Conservation (phyloP, 805 yeast species). For the Candida pseudofarinosa region DNA sequence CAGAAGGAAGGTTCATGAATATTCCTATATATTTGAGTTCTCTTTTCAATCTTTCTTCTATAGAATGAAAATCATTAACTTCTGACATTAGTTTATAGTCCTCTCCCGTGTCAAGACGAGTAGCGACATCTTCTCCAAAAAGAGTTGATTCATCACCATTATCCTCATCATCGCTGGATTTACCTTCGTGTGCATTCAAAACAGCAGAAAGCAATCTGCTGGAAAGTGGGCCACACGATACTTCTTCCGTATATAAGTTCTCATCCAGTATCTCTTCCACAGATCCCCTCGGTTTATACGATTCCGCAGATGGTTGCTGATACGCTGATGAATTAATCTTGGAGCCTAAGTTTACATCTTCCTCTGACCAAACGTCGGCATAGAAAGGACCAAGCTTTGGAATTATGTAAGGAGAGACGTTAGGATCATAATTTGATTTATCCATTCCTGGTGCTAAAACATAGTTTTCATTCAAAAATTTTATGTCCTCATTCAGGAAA, state of each 20-base stretch:
- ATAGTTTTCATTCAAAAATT: conserved; percentile 60
- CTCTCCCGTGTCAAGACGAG: conserved; percentile 29
- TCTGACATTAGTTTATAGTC: conserved; percentile 40
- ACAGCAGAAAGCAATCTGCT: conserved; percentile 81
- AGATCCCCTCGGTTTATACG: conserved; percentile 55
- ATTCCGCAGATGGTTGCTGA: conserved; percentile 39
- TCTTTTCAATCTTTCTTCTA: conserved; percentile 84
- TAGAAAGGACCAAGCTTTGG: conserved; percentile 86
- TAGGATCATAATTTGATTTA: conserved; percentile 54
- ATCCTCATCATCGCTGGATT: conserved; percentile 18
- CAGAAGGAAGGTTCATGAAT: conserved; percentile 54
- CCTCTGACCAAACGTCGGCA: conserved; percentile 81
- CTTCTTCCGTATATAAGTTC: conserved; percentile 61
- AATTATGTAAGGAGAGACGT: conserved; percentile 65
- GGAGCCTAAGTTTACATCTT: conserved; percentile 51
- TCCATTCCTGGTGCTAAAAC: conserved; percentile 52
- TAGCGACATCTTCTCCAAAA: conserved; percentile 31
- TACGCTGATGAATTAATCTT: conserved; percentile 46
- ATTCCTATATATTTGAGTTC: conserved; percentile 91
- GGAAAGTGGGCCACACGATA: conserved; percentile 89
- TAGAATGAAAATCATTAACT: conserved; percentile 65
- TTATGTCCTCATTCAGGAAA: conserved; percentile 76
- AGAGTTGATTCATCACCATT: conserved; percentile 11
- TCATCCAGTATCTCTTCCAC: conserved; percentile 57
- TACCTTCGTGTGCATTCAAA: conserved; percentile 42